phyloP scores from a whole-genome alignment of 2,329 filamentous ascomycete species.

The Penicillium palitans region DNA sequence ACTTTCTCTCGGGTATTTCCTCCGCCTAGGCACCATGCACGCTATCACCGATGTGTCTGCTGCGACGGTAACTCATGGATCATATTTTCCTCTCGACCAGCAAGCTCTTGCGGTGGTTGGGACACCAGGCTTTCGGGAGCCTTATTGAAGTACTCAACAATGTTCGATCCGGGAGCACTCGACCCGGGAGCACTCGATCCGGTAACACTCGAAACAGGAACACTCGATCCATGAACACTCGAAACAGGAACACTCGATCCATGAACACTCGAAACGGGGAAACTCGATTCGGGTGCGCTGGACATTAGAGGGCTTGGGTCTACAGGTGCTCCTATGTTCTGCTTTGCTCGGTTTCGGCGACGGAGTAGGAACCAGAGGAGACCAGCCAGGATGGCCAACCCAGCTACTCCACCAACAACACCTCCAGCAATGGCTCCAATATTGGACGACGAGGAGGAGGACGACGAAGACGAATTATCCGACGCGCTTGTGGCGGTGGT shows the following conservation, averaged over 20 bases:
- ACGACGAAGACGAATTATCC: neutral
- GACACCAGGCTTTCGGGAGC: neutral
- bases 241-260: neutral
- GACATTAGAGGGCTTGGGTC: conserved; percentile 3
- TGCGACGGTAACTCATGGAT: conserved; percentile 1
- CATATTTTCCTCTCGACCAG: neutral
- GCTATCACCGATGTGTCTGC: neutral
- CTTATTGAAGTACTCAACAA: neutral
- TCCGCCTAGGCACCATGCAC: neutral
- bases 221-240: neutral
- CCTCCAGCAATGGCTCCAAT: conserved; percentile 15
- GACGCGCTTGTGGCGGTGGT: neutral
- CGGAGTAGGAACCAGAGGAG: conserved; percentile 21
- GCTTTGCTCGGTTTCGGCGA: neutral
- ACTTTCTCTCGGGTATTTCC: neutral
- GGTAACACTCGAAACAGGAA: neutral
- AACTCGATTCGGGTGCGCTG: neutral
- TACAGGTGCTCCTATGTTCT: neutral
- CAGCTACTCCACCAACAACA: conserved; percentile 21
- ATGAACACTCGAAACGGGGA: too few relatives aligned
- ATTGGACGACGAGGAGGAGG: conserved; percentile 3
- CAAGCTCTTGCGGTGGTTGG: neutral
- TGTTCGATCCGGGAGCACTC: neutral
- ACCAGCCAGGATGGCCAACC: conserved; percentile 11
- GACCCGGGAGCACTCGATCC: neutral